Evolutionary conservation across 345 rosid species (phyloP).

Genomic region (Crucihimalaya himalaica): DNA sequence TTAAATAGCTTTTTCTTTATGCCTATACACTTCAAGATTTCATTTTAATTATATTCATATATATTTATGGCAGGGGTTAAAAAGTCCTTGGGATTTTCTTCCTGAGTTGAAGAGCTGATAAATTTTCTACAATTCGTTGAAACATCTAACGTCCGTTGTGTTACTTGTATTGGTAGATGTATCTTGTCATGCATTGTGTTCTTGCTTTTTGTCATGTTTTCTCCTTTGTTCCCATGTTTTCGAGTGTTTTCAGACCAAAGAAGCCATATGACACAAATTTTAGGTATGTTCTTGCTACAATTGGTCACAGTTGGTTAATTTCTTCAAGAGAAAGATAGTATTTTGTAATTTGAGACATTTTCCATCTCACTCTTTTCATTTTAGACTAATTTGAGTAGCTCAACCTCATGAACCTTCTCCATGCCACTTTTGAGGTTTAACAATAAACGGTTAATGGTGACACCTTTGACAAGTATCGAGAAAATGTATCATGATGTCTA

Average conservation of each 20-base stretch:
- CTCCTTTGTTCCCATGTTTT: background rate
- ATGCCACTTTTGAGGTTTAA: too few relatives aligned
- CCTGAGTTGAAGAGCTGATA: background rate
- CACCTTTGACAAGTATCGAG: too few relatives aligned
- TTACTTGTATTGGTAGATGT: background rate
- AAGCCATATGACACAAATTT: too few relatives aligned
- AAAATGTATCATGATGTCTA: too few relatives aligned
- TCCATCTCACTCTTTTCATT: too few relatives aligned
- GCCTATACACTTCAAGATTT: background rate
- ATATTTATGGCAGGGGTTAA: background rate
- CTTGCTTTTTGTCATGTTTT: slow-evolving; percentile 1
- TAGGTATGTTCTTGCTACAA: too few relatives aligned
- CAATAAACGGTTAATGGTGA: too few relatives aligned
- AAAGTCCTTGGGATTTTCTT: background rate
- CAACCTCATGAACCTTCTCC: too few relatives aligned
- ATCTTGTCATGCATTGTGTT: background rate
- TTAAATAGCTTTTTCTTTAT: background rate
- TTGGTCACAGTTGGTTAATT: too few relatives aligned
- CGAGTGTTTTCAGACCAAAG: background rate
- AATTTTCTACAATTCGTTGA: background rate
- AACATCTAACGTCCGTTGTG: background rate
- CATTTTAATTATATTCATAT: background rate
- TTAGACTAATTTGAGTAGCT: too few relatives aligned
- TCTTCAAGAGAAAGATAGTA: too few relatives aligned
- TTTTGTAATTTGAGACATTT: too few relatives aligned